These are phyloP conservation scores for Geotrichum australiense DNA, from an alignment of 1,139 yeast genomes.

Conservation along the genomic window DNA sequence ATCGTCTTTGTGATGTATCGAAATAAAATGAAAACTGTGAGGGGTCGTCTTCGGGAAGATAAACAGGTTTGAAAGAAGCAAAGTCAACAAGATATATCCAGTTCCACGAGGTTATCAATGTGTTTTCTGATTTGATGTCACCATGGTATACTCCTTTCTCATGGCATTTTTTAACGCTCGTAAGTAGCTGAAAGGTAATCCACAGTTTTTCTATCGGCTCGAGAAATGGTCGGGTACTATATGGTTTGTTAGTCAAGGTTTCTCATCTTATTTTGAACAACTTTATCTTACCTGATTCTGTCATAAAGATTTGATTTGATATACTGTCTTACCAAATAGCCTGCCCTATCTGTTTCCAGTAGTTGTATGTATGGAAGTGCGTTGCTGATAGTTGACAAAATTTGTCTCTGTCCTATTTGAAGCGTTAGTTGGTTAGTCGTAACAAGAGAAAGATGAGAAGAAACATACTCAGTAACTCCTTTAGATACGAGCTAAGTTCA, in stretches of 20 bases:
- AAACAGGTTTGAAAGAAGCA: slow-evolving; percentile 77
- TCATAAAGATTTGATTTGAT: slow-evolving; percentile 76
- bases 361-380: slow-evolving; percentile 66
- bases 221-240: slow-evolving; percentile 76
- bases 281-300: slow-evolving; percentile 43
- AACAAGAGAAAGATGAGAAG: not conserved
- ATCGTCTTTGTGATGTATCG: slow-evolving; percentile 79
- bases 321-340: slow-evolving; percentile 79
- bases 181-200: slow-evolving; percentile 71
- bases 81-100: slow-evolving; percentile 83
- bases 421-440: too few relatives aligned
- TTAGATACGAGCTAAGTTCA: slow-evolving; percentile 28
- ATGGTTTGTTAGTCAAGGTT: slow-evolving; percentile 7
- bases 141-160: slow-evolving; percentile 65
- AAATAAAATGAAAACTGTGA: slow-evolving; percentile 89
- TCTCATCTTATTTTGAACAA: not conserved
- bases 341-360: slow-evolving; percentile 87
- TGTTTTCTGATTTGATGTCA: slow-evolving; percentile 84
- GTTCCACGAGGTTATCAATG: slow-evolving; percentile 81
- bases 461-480: slow-evolving; percentile 23
- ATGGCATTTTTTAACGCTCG: slow-evolving; percentile 59
- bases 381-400: slow-evolving; percentile 45
- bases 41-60: slow-evolving; percentile 88
- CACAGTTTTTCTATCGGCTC: slow-evolving; percentile 77
- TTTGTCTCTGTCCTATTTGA: slow-evolving; percentile 35